Conservation (phyloP, 345 rosid species). For the Angophora floribunda region DNA sequence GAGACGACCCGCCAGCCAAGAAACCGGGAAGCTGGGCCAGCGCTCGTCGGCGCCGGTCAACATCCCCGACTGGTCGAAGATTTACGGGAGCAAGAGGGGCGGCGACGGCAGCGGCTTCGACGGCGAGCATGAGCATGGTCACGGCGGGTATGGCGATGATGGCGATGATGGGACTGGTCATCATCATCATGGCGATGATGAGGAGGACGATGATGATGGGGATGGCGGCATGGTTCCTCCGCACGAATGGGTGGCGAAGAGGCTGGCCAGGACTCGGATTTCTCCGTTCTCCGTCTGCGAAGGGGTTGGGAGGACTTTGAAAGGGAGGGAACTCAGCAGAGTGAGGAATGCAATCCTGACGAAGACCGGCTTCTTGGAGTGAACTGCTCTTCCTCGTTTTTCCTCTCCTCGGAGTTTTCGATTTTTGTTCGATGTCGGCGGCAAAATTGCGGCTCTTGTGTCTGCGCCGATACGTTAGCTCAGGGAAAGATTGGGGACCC, state of each 20-base stretch:
- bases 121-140: not conserved
- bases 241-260: slow-evolving; percentile 91
- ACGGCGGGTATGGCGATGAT: not conserved
- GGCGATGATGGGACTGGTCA: slow-evolving; percentile 1
- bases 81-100: slow-evolving; percentile 37
- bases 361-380: slow-evolving; percentile 91
- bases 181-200: not conserved
- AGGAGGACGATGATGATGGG: slow-evolving; percentile 11
- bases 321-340: slow-evolving; percentile 96
- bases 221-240: slow-evolving; percentile 67
- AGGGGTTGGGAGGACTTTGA: slow-evolving; percentile 91
- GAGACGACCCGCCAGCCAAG: slow-evolving; percentile 4
- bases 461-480: not conserved
- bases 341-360: slow-evolving; percentile 81
- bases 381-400: not conserved
- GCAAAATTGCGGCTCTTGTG: not conserved
- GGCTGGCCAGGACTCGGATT: slow-evolving; percentile 66
- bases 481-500: not conserved
- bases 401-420: slow-evolving; percentile 1
- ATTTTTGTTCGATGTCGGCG: not conserved
- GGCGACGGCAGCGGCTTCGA: not conserved
- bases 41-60: slow-evolving; percentile 77
- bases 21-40: slow-evolving; percentile 13
- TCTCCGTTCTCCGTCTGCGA: slow-evolving; percentile 89
- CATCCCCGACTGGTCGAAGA: slow-evolving; percentile 93